Conservation (phyloP, 2,329 filamentous ascomycete species). For the Nakataea oryzae region DNA sequence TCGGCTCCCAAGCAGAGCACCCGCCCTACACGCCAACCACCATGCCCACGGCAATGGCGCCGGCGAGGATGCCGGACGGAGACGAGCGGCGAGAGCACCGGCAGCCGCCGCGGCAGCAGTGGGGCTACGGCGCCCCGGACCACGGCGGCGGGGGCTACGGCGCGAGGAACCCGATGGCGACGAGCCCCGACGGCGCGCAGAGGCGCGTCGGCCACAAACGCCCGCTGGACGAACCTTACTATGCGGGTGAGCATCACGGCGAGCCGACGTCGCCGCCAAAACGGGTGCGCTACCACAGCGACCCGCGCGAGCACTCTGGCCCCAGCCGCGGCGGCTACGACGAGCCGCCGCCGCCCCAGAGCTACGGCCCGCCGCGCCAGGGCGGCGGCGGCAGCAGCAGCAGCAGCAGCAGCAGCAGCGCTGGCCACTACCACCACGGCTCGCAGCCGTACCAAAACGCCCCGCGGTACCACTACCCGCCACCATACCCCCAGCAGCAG, state of each 20-base stretch:
- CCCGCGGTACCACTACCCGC: neutral
- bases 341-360: too few species aligned
- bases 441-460: neutral
- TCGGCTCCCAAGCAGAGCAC: neutral
- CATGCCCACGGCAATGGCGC: neutral
- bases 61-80: neutral
- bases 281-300: conserved; percentile 21
- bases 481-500: neutral
- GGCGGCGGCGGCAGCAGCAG: too few species aligned
- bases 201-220: neutral
- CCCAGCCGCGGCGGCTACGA: too few species aligned
- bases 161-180: neutral
- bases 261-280: conserved; percentile 23
- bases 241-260: conserved; percentile 27
- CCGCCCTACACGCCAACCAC: neutral
- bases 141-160: too few species aligned
- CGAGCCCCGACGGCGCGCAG: neutral
- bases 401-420: too few species aligned
- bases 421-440: neutral
- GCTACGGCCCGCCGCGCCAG: neutral
- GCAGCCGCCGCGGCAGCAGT: neutral
- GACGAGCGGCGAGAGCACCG: neutral
- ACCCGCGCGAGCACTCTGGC: conserved; percentile 8
- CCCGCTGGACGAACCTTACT: conserved; percentile 12
- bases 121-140: neutral